Base-by-base conservation (phyloP, 768 basidiomycete species). In the Mycena galericulata region DNA sequence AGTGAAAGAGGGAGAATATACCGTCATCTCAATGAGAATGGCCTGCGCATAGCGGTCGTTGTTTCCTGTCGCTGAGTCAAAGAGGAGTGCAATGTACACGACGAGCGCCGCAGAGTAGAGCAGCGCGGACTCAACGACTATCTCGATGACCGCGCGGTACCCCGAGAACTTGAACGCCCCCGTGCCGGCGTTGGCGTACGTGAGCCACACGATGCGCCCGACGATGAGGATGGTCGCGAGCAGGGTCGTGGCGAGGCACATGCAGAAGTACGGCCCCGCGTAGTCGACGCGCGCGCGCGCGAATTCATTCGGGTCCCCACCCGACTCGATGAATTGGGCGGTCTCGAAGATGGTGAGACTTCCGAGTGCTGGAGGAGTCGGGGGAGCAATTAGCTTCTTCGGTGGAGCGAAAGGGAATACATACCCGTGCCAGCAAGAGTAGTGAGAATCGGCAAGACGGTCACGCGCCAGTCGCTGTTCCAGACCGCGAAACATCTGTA, bases 401-500 rank as follows among this genome's bases (percentile, higher is more conserved):
- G n/a, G n/a, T n/a, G n/a, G 38, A 24, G 18, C 11, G 22, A 49
- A 30, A 26, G n/a, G 22, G 32, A 14, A 50, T 0, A 8, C 2
- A 24, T 27, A 69, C 68, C 51, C 54, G 68, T 65, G 18, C 68
- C 62, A 9, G 53, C 45, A 43, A 74, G 30, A 27, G 67, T 73
- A 51, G 65, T 61, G 30, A 74, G 30, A 2, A 54, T 53, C 12
- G 73, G 73, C 18, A 74, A 26, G 11, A 65, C 49, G 4, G 73
- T 57, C 29, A 68, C 62, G 6, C 62, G 46, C 59, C 57, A 68
- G n/a, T 67, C 51, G 47, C 50, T 59, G n/a, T 50, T 51, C 74
- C 78, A 82, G 26, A 83, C 59, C 30, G 77, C 68, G 43, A 59
- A 77, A 58, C 78, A 80, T 29, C 80, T 77, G 60, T 79, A 75